Conservation (phyloP, 495 filamentous ascomycete species). For the Lasiosphaeria ovina region DNA sequence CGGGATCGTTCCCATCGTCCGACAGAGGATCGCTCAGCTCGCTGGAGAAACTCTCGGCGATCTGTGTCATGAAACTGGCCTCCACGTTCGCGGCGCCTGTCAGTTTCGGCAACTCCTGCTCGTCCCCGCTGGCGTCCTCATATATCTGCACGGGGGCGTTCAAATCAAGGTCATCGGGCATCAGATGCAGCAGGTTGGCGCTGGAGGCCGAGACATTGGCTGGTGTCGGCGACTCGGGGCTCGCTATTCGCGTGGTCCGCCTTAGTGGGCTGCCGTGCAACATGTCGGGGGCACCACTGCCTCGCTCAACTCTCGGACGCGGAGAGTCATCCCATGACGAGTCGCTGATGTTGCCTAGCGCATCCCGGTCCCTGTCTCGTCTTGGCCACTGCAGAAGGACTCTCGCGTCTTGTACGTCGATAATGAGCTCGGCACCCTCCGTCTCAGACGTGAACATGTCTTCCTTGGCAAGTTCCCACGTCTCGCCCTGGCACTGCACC, state of each 20-base stretch:
- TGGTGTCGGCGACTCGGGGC: constrained; percentile 75
- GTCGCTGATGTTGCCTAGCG: constrained; percentile 61
- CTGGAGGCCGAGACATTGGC: constrained; percentile 37
- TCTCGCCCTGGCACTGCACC: constrained; percentile 85
- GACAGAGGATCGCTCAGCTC: constrained; percentile 60
- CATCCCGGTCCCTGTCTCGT: constrained; percentile 57
- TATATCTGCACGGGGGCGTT: constrained; percentile 51
- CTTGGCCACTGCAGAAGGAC: constrained; percentile 86
- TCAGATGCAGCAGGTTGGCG: constrained; percentile 28
- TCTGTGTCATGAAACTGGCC: constrained; percentile 36
- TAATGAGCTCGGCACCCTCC: constrained; percentile 86
- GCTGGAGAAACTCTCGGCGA: constrained; percentile 50
- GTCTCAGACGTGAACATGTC: constrained; percentile 90
- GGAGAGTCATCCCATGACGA: constrained; percentile 66
- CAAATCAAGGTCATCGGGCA: constrained; percentile 28
- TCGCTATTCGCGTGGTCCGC: constrained; percentile 58
- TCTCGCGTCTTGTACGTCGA: constrained; percentile 90
- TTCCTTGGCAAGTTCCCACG: constrained; percentile 81
- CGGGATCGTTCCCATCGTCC: constrained; percentile 68
- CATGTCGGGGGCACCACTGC: constrained; percentile 32
- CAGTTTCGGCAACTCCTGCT: constrained; percentile 36
- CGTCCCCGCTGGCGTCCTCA: constrained; percentile 54
- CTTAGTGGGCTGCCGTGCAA: constrained; percentile 66
- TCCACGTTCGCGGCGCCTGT: constrained; percentile 16
- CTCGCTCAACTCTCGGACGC: constrained; percentile 31